Evolutionary conservation across 768 basidiomycete species (phyloP).

Genomic region (Suillus subalutaceus): DNA sequence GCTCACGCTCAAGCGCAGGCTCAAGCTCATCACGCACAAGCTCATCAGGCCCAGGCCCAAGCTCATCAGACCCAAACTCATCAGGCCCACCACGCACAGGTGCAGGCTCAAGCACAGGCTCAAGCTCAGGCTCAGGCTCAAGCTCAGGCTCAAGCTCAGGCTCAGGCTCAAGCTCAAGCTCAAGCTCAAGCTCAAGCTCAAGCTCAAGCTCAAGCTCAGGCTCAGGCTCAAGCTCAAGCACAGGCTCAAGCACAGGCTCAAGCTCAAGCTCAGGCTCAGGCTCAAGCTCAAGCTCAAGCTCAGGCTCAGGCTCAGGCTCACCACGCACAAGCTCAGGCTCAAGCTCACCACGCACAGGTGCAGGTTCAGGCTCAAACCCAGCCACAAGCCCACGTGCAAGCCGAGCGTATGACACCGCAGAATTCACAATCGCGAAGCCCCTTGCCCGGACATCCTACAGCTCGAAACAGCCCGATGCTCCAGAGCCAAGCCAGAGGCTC

Average conservation of each 20-base stretch:
- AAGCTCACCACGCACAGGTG: conserved; percentile 26
- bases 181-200: conserved; percentile 20
- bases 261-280: conserved; percentile 11
- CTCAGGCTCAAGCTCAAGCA: conserved; percentile 15
- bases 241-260: conserved; percentile 19
- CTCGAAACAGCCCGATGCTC: conserved; percentile 41
- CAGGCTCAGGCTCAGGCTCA: conserved; percentile 18
- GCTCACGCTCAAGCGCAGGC: background rate
- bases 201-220: conserved; percentile 14
- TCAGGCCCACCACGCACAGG: too few relatives aligned
- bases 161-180: conserved; percentile 7
- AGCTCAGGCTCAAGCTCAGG: conserved; percentile 5
- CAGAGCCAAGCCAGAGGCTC: conserved; percentile 35
- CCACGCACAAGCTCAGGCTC: conserved; percentile 2
- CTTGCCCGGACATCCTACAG: conserved; percentile 14
- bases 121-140: conserved; percentile 18
- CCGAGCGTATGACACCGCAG: conserved; percentile 29
- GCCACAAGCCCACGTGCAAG: conserved; percentile 15
- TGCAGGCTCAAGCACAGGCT: conserved; percentile 5
- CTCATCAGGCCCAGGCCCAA: conserved; percentile 22
- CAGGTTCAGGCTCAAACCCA: conserved; percentile 23
- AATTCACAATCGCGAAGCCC: conserved; percentile 22
- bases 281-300: conserved; percentile 19
- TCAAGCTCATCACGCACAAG: conserved; percentile 26
- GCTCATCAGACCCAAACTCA: conserved; percentile 16